Percentiles rank a stretch among this genome's conserved stretches.
Evolutionary conservation across 352 stramenopile genomes (phyloP).

Genomic region (Elongisporangium prolatum): DNA sequence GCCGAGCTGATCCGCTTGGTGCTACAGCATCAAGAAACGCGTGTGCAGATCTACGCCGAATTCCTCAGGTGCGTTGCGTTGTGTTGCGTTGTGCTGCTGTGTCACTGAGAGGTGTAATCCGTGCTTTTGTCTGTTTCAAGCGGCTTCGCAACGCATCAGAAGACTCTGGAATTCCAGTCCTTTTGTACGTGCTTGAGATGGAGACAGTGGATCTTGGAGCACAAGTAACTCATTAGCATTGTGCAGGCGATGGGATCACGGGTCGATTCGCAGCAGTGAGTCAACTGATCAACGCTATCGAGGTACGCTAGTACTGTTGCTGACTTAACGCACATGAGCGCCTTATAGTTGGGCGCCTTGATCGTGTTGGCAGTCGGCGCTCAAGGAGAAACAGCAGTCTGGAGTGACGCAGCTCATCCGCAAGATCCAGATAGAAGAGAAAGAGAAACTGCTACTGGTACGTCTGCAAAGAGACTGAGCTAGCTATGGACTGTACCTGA

Average conservation of each 20-base stretch:
- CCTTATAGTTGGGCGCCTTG: neutral
- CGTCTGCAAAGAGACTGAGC: neutral
- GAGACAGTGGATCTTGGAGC: constrained; percentile 1
- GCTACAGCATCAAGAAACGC: constrained; percentile 48
- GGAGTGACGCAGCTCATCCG: constrained; percentile 56
- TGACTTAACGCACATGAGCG: neutral
- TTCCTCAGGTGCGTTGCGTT: constrained; percentile 51
- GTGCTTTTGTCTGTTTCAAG: constrained; percentile 14
- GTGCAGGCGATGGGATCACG: constrained; percentile 56
- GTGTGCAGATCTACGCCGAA: constrained; percentile 64
- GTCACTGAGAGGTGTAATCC: no score
- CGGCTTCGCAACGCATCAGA: constrained; percentile 64
- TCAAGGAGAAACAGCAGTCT: constrained; percentile 28
- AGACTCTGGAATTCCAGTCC: constrained; percentile 45
- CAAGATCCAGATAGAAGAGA: constrained; percentile 71
- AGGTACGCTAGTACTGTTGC: constrained; percentile 22
- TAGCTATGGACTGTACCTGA: neutral
- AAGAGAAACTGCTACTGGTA: constrained; percentile 80
- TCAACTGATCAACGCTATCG: constrained; percentile 62
- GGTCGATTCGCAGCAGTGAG: constrained; percentile 59
- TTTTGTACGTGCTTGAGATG: constrained; percentile 44
- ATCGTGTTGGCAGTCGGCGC: constrained; percentile 7
- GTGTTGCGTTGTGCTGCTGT: constrained; percentile 1
- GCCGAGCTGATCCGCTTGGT: constrained; percentile 36
- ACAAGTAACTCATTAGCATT: neutral